These are phyloP conservation scores for Aspergillus carbonarius DNA, from an alignment of 2,329 filamentous ascomycete species.

Conservation along the genomic window DNA sequence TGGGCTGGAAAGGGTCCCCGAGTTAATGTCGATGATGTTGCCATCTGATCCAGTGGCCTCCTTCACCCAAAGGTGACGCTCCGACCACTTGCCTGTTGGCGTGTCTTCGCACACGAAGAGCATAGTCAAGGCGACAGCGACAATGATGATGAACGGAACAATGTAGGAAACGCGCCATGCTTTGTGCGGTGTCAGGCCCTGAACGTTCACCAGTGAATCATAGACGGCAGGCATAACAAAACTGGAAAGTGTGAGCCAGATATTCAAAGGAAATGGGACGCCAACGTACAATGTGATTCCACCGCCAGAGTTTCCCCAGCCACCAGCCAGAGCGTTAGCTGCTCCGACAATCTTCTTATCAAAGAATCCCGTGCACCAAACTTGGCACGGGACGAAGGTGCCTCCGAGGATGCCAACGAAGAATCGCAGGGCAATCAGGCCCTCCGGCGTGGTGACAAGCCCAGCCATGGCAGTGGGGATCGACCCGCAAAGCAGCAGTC, in stretches of 20 bases:
- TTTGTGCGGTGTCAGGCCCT: conserved; percentile 62
- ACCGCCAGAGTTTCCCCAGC: conserved; percentile 83
- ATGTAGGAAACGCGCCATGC: conserved; percentile 86
- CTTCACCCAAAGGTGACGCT: conserved; percentile 61
- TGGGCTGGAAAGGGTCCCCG: conserved; percentile 22
- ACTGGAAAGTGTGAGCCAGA: conserved; percentile 25
- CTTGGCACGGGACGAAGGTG: conserved; percentile 65
- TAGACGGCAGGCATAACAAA: conserved; percentile 91
- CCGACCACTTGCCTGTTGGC: conserved; percentile 77
- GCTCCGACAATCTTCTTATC: conserved; percentile 90
- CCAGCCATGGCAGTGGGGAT: conserved; percentile 82
- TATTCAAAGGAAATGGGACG: neutral
- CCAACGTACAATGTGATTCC: conserved; percentile 71
- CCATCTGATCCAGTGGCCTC: conserved; percentile 32
- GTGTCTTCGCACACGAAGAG: conserved; percentile 76
- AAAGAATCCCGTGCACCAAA: conserved; percentile 90
- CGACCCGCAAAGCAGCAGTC: conserved; percentile 72
- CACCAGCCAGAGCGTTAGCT: conserved; percentile 80
- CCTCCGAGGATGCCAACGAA: conserved; percentile 47
- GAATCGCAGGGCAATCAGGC: conserved; percentile 45
- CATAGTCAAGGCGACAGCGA: conserved; percentile 65
- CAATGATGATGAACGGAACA: conserved; percentile 76
- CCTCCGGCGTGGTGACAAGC: conserved; percentile 65
- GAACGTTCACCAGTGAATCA: conserved; percentile 65
- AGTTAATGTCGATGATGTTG: conserved; percentile 33